Evolutionary conservation across 768 basidiomycete species (phyloP), one percentile per base, ranked within the genome.

Genomic region (Collybiopsis luxurians): DNA sequence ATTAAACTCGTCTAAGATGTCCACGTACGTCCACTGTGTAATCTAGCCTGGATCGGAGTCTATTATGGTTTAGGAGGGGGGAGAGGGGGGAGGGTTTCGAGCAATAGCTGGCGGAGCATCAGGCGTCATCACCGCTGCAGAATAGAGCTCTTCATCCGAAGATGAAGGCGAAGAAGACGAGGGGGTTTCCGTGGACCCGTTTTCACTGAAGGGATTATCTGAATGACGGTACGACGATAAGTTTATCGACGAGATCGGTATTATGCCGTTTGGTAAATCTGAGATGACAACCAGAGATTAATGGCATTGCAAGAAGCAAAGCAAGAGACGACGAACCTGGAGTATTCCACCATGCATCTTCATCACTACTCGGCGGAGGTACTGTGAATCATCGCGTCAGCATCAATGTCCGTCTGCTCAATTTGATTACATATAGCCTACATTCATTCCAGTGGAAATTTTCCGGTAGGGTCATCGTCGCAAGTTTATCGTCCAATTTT

Each of bases 101-200:
- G 27, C 19, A 17, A 34, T 31, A 54, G 40, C n/a, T 3, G 53
- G 27, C 13, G 40, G 23, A 28, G 24, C 26, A 15, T 44, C 79
- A 21, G 90, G 89, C 44, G 79, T 77, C 62, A 91, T 81, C 39
- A 86, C 73, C 5, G 89, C 90, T 63, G 89, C 80, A 31, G 79
- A 80, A 71, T 91, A 94, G 19, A 94, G 73, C 64, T 92, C 90
- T 66, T 94, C 92, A 60, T 94, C 92, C 2, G 89, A 90, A 7
- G 89, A 88, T 7, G 92, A 89, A 6, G 89, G 87, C 3, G 87
- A 90, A 2, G 87, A 85, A 13, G 89, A 88, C 31, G 85, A 61
- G 5, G 87, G 79, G 0, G 89, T 89, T 42, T 83, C 81, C 2
- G 83, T 79, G 23, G 86, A 87, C 23, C 31, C 12, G 1, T 44